Percentiles rank a stretch among this genome's conserved stretches.
Conservation (phyloP, 2,329 filamentous ascomycete genomes). For the Fusarium guadeloupense region DNA sequence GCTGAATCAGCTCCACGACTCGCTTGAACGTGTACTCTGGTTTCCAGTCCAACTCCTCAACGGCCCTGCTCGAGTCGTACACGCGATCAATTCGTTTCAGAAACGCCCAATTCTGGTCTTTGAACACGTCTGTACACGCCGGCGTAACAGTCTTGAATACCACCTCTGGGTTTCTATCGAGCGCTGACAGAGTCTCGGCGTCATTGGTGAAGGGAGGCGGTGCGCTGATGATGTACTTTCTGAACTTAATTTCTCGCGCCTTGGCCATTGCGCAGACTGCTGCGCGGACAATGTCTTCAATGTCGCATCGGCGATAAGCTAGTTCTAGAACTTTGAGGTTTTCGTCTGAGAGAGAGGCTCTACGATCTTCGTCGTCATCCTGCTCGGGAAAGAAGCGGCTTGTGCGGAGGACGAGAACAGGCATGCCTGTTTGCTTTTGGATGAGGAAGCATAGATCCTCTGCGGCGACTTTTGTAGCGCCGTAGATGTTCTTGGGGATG, state of each 20-base stretch:
- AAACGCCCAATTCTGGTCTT: constrained; percentile 49
- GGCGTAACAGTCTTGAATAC: constrained; percentile 45
- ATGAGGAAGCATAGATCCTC: constrained; percentile 58
- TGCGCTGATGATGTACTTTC: constrained; percentile 55
- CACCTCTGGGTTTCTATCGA: constrained; percentile 47
- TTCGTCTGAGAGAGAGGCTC: constrained; percentile 49
- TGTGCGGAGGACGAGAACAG: constrained; percentile 56
- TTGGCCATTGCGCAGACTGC: constrained; percentile 51
- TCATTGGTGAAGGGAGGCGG: constrained; percentile 52
- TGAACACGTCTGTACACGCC: constrained; percentile 45
- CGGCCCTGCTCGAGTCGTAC: constrained; percentile 55
- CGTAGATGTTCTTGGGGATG: constrained; percentile 59
- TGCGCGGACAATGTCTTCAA: constrained; percentile 55
- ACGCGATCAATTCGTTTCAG: constrained; percentile 54
- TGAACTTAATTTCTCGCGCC: constrained; percentile 48
- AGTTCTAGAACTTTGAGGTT: constrained; percentile 61
- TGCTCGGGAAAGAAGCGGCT: constrained; percentile 60
- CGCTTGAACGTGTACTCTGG: constrained; percentile 54
- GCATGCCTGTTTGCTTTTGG: constrained; percentile 51
- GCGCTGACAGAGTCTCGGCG: constrained; percentile 42
- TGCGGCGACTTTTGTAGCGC: constrained; percentile 58
- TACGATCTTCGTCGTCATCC: constrained; percentile 56
- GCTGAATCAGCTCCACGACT: constrained; percentile 47
- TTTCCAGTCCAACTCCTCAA: constrained; percentile 54
- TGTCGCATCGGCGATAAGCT: constrained; percentile 55